These are phyloP conservation scores for Wickerhamomyces pijperi DNA, from an alignment of 805 yeast genomes.

Conservation along the genomic window DNA sequence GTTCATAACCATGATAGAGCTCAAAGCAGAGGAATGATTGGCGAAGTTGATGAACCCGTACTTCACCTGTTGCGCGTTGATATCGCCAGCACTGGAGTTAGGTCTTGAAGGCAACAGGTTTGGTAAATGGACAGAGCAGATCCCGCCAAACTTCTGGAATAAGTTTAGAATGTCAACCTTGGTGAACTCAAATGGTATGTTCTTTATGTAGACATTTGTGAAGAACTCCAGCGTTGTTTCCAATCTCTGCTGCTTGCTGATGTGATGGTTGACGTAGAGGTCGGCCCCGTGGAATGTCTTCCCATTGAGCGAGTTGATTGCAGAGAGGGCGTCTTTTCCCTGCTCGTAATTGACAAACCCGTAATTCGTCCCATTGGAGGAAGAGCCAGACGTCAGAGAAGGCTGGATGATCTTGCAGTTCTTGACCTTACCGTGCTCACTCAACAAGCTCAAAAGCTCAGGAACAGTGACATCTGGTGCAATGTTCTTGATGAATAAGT, in stretches of 20 bases:
- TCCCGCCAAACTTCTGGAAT: conserved; percentile 36
- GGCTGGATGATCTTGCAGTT: conserved; percentile 33
- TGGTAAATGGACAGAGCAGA: conserved; percentile 46
- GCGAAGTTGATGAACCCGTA: conserved; percentile 43
- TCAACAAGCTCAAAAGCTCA: conserved; percentile 25
- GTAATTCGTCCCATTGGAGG: conserved; percentile 23
- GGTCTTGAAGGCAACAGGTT: conserved; percentile 6
- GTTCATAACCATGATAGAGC: conserved; percentile 35
- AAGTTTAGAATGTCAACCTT: conserved; percentile 28
- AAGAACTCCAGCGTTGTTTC: conserved; percentile 34
- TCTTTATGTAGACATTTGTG: conserved; percentile 39
- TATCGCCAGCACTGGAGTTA: neutral
- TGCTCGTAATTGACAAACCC: conserved; percentile 57
- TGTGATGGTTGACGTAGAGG: conserved; percentile 44
- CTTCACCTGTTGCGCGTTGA: conserved; percentile 2
- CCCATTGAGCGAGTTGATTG: conserved; percentile 46
- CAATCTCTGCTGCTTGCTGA: conserved; percentile 47
- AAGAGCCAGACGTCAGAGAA: too few species aligned
- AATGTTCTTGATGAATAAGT: conserved; percentile 41
- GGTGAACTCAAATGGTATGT: conserved; percentile 28
- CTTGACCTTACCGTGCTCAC: conserved; percentile 27
- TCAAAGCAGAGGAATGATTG: conserved; percentile 33
- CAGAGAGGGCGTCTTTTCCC: conserved; percentile 44
- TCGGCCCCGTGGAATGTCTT: conserved; percentile 23
- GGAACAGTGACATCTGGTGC: conserved; percentile 25